Evolutionary conservation across 2,329 filamentous ascomycete species (phyloP).

Genomic region (Sarocladium strictum): DNA sequence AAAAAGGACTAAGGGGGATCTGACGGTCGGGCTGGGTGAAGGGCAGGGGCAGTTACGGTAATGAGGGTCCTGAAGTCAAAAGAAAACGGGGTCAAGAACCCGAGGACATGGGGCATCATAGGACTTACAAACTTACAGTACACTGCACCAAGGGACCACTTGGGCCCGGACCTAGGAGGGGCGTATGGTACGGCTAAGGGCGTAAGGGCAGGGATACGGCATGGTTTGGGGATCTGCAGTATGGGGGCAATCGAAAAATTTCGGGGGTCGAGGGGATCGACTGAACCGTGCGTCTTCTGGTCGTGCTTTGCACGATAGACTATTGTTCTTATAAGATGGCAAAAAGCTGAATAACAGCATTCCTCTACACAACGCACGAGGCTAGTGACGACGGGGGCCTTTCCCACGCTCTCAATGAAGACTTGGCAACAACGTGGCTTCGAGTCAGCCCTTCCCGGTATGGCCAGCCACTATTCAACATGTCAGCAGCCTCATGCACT

Average conservation of each 20-base stretch:
- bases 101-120: not conserved
- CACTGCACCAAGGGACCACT: conserved; percentile 1
- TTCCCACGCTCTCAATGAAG: not conserved
- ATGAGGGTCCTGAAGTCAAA: not conserved
- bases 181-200: not conserved
- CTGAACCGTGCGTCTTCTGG: not conserved
- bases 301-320: not conserved
- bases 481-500: too few species aligned
- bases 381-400: too few species aligned
- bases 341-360: too few species aligned
- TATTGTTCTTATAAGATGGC: too few species aligned
- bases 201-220: not conserved
- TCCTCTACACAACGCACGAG: too few species aligned
- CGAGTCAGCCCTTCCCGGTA: not conserved
- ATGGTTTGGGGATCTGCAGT: conserved; percentile 3
- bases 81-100: not conserved
- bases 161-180: not conserved
- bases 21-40: not conserved
- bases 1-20: not conserved
- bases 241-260: not conserved
- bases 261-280: not conserved
- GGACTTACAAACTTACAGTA: too few species aligned
- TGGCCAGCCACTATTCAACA: too few species aligned
- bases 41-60: not conserved
- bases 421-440: not conserved